A percentile compares a stretch with the other conserved stretches of the same genome.
These are phyloP conservation scores for Rhinocladiella mackenziei DNA, from an alignment of 2,329 filamentous ascomycete genomes.

Conservation along the genomic window DNA sequence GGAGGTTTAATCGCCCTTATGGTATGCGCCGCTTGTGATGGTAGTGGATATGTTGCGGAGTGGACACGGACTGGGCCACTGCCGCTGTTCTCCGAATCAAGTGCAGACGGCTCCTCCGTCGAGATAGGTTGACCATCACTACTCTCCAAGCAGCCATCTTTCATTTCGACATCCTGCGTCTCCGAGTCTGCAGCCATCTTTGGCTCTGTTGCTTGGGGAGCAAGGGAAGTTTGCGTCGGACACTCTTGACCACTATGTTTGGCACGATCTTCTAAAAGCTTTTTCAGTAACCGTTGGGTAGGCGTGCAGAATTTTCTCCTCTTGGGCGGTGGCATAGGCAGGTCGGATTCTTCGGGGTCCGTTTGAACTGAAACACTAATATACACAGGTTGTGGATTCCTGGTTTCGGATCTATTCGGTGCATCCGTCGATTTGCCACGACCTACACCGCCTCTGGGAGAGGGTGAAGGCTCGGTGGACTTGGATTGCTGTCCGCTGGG, in stretches of 20 bases:
- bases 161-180: slow-evolving; percentile 45
- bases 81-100: slow-evolving; percentile 4
- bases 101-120: background rate
- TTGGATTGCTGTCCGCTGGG: slow-evolving; percentile 12
- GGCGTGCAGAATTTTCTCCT: slow-evolving; percentile 39
- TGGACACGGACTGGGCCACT: slow-evolving; percentile 19
- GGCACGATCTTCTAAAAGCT: slow-evolving; percentile 40
- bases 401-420: slow-evolving; percentile 34
- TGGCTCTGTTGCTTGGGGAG: slow-evolving; percentile 6
- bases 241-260: slow-evolving; percentile 34
- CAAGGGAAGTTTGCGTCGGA: slow-evolving; percentile 20
- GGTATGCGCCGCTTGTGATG: slow-evolving; percentile 30
- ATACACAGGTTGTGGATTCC: slow-evolving; percentile 36
- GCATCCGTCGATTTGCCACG: slow-evolving; percentile 31
- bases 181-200: slow-evolving; percentile 21
- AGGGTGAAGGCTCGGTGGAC: slow-evolving; percentile 30
- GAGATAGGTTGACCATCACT: slow-evolving; percentile 15
- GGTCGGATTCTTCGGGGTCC: slow-evolving; percentile 41
- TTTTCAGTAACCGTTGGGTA: slow-evolving; percentile 41
- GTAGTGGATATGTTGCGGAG: slow-evolving; percentile 23
- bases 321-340: slow-evolving; percentile 29
- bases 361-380: slow-evolving; percentile 43
- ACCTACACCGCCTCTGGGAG: slow-evolving; percentile 25
- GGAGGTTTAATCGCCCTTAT: slow-evolving; percentile 19
- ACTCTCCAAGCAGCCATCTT: slow-evolving; percentile 34